These are phyloP conservation scores for Cordyceps tenuipes DNA, from an alignment of 2,329 filamentous ascomycete genomes.

Conservation along the genomic window DNA sequence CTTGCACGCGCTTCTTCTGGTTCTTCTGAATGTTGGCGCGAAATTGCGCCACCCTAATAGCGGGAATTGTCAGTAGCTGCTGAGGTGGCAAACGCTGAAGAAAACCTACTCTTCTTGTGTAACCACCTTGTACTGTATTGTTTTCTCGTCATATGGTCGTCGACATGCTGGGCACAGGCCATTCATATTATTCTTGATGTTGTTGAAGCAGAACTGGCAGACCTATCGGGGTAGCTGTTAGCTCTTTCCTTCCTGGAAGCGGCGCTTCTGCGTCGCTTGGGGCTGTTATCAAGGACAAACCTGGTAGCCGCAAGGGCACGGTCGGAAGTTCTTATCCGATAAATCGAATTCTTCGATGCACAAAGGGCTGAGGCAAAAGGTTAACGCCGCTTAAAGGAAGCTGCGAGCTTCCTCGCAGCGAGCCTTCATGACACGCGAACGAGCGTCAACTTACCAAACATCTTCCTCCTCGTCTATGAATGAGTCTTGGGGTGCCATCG, in stretches of 20 bases:
- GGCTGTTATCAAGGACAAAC: slow-evolving; percentile 40
- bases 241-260: background rate
- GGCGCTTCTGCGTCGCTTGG: background rate
- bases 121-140: slow-evolving; percentile 93
- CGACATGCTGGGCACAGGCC: slow-evolving; percentile 95
- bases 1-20: slow-evolving; percentile 81
- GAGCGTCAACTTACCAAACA: slow-evolving; percentile 45
- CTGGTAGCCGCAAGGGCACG: slow-evolving; percentile 97
- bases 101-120: slow-evolving; percentile 81
- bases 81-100: background rate
- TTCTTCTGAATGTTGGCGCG: slow-evolving; percentile 76
- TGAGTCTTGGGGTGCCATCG: slow-evolving; percentile 60
- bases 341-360: slow-evolving; percentile 99
- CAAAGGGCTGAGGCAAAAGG: slow-evolving; percentile 60
- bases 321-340: slow-evolving; percentile 91
- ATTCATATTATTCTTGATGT: slow-evolving; percentile 97
- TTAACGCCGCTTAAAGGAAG: slow-evolving; percentile 15
- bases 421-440: background rate
- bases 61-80: background rate
- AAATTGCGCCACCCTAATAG: slow-evolving; percentile 59
- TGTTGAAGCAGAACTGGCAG: slow-evolving; percentile 99
- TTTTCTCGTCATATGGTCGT: slow-evolving; percentile 91
- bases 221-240: slow-evolving; percentile 51
- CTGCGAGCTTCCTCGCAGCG: background rate
- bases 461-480: slow-evolving; percentile 67